A percentile compares a stretch with the other conserved stretches of the same genome.
phyloP scores from a whole-genome alignment of 2,329 filamentous ascomycete species.

The Ceratocystis variospora region DNA sequence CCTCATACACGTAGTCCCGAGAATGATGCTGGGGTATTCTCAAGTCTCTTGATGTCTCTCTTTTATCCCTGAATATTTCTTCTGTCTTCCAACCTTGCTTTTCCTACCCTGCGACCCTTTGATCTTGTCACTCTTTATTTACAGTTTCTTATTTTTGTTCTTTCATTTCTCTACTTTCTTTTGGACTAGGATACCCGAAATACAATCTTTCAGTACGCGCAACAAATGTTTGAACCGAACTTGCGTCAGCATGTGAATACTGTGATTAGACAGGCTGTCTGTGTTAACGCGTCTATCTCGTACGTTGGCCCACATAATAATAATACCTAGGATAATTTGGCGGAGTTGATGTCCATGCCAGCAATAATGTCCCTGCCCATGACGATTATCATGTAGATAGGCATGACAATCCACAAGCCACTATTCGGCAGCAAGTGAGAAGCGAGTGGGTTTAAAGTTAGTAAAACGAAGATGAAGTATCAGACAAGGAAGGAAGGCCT shows the following conservation, averaged over 20 bases:
- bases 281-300: background rate
- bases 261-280: background rate
- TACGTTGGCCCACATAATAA: background rate
- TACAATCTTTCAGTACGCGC: slow-evolving; percentile 6
- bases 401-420: slow-evolving; percentile 41
- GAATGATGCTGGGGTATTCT: background rate
- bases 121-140: slow-evolving; percentile 2
- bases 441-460: background rate
- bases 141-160: slow-evolving; percentile 2
- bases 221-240: background rate
- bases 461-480: background rate
- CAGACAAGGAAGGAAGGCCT: background rate
- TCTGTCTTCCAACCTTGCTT: slow-evolving; percentile 5
- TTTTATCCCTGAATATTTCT: background rate
- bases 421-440: slow-evolving; percentile 25
- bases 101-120: background rate
- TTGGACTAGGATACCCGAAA: slow-evolving; percentile 16
- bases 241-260: background rate
- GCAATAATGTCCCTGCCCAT: slow-evolving; percentile 38
- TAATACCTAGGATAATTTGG: slow-evolving; percentile 24
- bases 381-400: slow-evolving; percentile 37
- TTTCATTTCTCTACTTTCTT: slow-evolving; percentile 5
- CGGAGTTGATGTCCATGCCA: slow-evolving; percentile 30
- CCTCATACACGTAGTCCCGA: slow-evolving; percentile 19
- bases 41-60: slow-evolving; percentile 1